A percentile compares a stretch with the other conserved stretches of the same genome.
These are phyloP conservation scores for Cornus kousa DNA, from an alignment of 148 eudicot species.

Conservation along the genomic window DNA sequence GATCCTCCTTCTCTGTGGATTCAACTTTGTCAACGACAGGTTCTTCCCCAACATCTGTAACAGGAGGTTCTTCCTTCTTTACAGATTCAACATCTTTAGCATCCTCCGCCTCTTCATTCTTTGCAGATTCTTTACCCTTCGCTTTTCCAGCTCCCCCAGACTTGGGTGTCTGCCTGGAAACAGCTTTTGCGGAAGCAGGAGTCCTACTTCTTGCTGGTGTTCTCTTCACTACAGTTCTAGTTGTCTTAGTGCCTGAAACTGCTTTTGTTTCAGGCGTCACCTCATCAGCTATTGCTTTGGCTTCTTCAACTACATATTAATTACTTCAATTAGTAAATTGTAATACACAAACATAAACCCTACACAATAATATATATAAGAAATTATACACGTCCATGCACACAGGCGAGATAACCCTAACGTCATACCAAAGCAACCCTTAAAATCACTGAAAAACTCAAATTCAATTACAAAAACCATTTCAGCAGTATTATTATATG, in stretches of 20 bases:
- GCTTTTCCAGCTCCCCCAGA: slow-evolving; percentile 23
- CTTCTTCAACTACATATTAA: slow-evolving; percentile 39
- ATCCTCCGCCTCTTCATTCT: slow-evolving; percentile 25
- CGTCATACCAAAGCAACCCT: background rate
- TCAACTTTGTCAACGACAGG: no score
- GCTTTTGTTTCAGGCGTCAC: slow-evolving; percentile 33
- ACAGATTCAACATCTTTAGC: slow-evolving; percentile 23
- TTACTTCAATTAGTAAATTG: background rate
- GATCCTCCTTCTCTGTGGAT: slow-evolving; percentile 19
- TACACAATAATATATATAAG: background rate
- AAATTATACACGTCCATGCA: no score
- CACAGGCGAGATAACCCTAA: background rate
- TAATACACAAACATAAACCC: background rate
- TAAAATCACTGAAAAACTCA: background rate
- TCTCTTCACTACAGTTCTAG: slow-evolving; percentile 45
- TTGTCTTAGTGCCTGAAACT: slow-evolving; percentile 35
- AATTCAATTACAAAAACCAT: no score
- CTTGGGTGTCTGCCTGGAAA: slow-evolving; percentile 27
- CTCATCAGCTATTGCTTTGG: slow-evolving; percentile 30
- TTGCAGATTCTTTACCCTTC: slow-evolving; percentile 21
- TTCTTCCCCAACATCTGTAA: background rate
- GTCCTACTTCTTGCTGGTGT: slow-evolving; percentile 40
- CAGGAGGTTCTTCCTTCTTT: slow-evolving; percentile 6
- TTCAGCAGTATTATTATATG: background rate
- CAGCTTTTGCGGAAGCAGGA: slow-evolving; percentile 45